Conservation (phyloP, 2,329 filamentous ascomycete genomes). For the Biscogniauxia marginata region DNA sequence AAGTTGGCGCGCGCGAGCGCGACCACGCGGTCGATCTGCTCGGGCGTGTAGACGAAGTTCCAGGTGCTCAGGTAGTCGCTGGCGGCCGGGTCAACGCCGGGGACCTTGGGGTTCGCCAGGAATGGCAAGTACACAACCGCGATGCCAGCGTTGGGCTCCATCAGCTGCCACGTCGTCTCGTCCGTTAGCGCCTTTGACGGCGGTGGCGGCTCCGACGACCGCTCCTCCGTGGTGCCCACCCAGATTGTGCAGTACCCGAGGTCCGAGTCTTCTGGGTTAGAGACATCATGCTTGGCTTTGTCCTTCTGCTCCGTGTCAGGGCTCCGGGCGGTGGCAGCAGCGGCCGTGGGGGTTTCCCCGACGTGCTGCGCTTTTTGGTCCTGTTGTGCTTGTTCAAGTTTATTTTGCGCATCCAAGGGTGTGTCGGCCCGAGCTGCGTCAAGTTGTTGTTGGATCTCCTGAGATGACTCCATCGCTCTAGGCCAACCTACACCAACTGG, state of each 20-base stretch:
- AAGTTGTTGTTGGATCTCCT: constrained; percentile 63
- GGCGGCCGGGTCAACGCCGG: constrained; percentile 77
- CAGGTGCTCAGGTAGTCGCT: constrained; percentile 91
- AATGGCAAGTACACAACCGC: constrained; percentile 90
- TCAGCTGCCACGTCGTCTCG: constrained; percentile 66
- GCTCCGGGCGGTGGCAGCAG: constrained; percentile 5
- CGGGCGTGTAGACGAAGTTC: constrained; percentile 95
- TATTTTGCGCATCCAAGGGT: constrained; percentile 59
- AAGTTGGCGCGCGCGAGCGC: constrained; percentile 84
- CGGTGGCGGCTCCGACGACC: constrained; percentile 53
- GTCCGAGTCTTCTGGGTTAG: constrained; percentile 52
- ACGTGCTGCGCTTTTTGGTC: constrained; percentile 37
- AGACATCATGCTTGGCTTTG: constrained; percentile 40
- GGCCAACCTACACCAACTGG: constrained; percentile 95
- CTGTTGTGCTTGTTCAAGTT: constrained; percentile 58
- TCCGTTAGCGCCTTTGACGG: constrained; percentile 56
- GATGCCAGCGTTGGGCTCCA: constrained; percentile 77
- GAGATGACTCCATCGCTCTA: constrained; percentile 54
- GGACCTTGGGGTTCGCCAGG: constrained; percentile 75
- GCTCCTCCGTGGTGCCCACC: constrained; percentile 83
- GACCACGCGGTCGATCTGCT: constrained; percentile 85
- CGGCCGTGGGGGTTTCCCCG: constrained; percentile 11
- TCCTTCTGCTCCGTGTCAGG: constrained; percentile 24
- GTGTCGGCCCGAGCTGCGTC: constrained; percentile 64
- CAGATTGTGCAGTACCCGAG: constrained; percentile 92